phyloP scores from a whole-genome alignment of 202 grass and related monocot species.

The Zoysia matrella region DNA sequence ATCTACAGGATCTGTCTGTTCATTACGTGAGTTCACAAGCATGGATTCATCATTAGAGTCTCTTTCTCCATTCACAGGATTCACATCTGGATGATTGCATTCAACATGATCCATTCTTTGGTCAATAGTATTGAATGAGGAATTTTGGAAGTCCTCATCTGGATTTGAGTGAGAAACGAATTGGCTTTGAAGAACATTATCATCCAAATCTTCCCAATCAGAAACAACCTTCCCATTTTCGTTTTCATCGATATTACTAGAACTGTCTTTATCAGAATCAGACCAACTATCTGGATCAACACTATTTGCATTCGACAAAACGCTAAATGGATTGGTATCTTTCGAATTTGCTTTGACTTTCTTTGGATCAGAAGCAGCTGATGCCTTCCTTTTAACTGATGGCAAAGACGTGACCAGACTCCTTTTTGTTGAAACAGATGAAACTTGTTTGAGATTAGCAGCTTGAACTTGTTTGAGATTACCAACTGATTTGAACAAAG shows the following conservation, averaged over 20 bases:
- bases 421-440: slow-evolving; percentile 38
- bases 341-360: slow-evolving; percentile 37
- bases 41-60: slow-evolving; percentile 22
- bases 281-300: slow-evolving; percentile 22
- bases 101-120: slow-evolving; percentile 40
- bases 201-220: slow-evolving; percentile 65
- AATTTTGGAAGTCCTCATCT: slow-evolving; percentile 48
- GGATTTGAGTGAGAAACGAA: slow-evolving; percentile 44
- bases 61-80: slow-evolving; percentile 36
- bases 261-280: slow-evolving; percentile 52
- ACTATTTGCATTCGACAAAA: slow-evolving; percentile 35
- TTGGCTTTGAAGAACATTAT: slow-evolving; percentile 44
- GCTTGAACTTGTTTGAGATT: not conserved
- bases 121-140: slow-evolving; percentile 40
- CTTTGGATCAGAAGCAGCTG: slow-evolving; percentile 28
- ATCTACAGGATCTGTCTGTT: slow-evolving; percentile 11
- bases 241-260: slow-evolving; percentile 45
- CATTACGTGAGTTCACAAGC: slow-evolving; percentile 30
- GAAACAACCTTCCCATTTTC: slow-evolving; percentile 47
- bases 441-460: slow-evolving; percentile 45
- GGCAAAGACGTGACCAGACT: slow-evolving; percentile 23
- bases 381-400: slow-evolving; percentile 19
- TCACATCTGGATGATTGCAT: slow-evolving; percentile 28
- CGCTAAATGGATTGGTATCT: slow-evolving; percentile 55
- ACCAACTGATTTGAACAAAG: slow-evolving; percentile 67